Evolutionary conservation across 2,329 filamentous ascomycete genomes (phyloP), one percentile per base, ranked within the genome.

Genomic region (Tolypocladium album): DNA sequence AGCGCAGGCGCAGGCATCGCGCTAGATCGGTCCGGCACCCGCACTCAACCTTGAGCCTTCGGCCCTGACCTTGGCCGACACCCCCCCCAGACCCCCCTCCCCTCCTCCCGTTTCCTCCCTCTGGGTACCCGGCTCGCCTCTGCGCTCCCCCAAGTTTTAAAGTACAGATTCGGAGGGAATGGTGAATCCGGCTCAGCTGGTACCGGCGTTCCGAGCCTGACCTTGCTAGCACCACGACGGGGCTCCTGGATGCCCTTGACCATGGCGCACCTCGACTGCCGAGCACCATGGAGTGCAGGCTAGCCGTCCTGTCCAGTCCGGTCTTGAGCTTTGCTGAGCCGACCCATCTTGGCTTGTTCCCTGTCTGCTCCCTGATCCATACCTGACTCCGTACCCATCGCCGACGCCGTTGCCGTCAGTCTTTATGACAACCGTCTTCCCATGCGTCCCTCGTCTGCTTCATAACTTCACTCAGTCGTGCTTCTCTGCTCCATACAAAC

Each of bases 151-250:
- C 56, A 57, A 61, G 47, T 56, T 50, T 55, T 27, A 52, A 34
- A 52, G 31, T 22, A 47, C 34, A 22, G 39, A 57, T 22, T 52
- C 31, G 40, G 42, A n/a, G 53, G 24, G 58, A 55, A 45, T 55
- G 57, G 45, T 55, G 60, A 59, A 39, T n/a, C 60, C 60, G 57
- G 60, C 57, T 59, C 57, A 59, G 59, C 36, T 59, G 56, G 61
- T 59, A 56, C 61, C 62, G 61, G 57, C 31, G 55, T 64, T 63
- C 60, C 60, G 56, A 61, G 59, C 59, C 61, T 62, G 60, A 58
- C 63, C 63, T 60, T 61, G 60, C 62, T 60, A 60, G 62, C 60
- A 45, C 60, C 50, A 77, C 24, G 43, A 39, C 39, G 55, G 57
- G 55, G 38, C 22, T 57, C 38, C 55, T 47, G 36, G 57, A 47